Evolutionary conservation across 139 green algal species (phyloP), one percentile per base, ranked within the genome.

Genomic region (Chlorella sorokiniana): DNA sequence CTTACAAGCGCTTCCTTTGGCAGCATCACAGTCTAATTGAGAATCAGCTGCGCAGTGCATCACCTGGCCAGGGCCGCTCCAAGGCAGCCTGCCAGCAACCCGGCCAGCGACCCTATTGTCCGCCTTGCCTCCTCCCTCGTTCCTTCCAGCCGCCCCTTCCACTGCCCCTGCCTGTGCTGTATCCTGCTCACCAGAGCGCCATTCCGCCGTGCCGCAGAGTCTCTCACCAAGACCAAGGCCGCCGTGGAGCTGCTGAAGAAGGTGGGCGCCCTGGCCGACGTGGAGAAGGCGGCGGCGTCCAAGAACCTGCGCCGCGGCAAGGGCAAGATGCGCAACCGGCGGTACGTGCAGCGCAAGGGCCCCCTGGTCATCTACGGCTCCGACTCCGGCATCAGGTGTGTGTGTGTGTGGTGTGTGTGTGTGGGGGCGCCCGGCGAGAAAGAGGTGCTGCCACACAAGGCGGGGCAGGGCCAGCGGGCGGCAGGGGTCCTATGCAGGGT

Each of bases 251-350:
- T 98, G 69, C 89, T 98, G 61, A 96, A 94, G 90, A 87, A 91
- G 82, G 69, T 98, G 42, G 96, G 96, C 76, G 96, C 94, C 31
- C 83, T 88, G 41, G 91, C 87, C 35, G 97, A 99, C 70, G 90
- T 96, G 44, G 90, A 96, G 83, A 99, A 98, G 93, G 93, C 90
- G 44, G 92, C 92, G 83, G 93, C 76, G 77, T 83, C 85, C n/a
- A 77, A 73, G 29, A 89, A 89, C 81, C 81, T 89, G 64, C 85
- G 85, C 69, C 76, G 86, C 35, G 95, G 95, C 85, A 98, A 99
- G 93, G 96, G 96, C 86, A 99, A 99, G 95, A 97, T 99, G 95
- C 86, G 96, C 35, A 99, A 99, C 94, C 84, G 95, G 65, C 94
- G 97, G 76, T 99, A 99, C 88, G 86, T 96, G 27, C 89, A 90